Evolutionary conservation across 192 early-diverging fungal genomes (phyloP), one percentile per base, ranked within the genome.

Genomic region (Geranomyces michiganensis): DNA sequence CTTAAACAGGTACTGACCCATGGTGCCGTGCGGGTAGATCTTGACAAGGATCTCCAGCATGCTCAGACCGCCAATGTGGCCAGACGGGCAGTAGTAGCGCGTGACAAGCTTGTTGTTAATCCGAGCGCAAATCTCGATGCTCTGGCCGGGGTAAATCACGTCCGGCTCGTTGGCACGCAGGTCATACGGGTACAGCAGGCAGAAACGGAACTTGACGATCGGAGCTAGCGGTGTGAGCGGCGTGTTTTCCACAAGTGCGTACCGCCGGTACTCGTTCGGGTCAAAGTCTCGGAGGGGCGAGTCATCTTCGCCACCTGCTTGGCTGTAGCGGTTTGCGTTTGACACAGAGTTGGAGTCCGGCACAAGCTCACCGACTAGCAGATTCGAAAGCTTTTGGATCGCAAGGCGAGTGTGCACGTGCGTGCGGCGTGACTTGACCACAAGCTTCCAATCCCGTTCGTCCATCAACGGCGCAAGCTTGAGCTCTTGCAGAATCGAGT

Each of bases 361-460:
- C 15, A 60, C 22, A 61, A 82, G 48, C 58, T 82, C 78, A 14
- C 81, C 81, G 30, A 82, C 78, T 0, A 82, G 21, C 62, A 82
- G 58, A 1, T 29, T 58, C 19, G 75, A 41, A 36, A 82, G 53
- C 46, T 66, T 65, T 46, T 78, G 70, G 41, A 82, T 74, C 7
- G 78, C 81, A 55, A 80, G 56, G 29, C 72, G 58, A 1, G 74
- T 65, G 70, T 82, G 81, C 13, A 80, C 69, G 58, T 82, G 70
- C 10, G 81, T 68, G 19, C 81, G 67, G n/a, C 80, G 67, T 5
- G 78, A 68, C 58, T 63, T 63, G 31, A 74, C 55, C 55, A 82
- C 67, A 22, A 45, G 44, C 29, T 70, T 70, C 78, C 81, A 82
- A 61, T 82, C 81, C 27, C 26, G 10, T 41, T 76, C 71, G 22